phyloP scores from a whole-genome alignment of 2,329 filamentous ascomycete species.

The Aspergillus hiratsukae region DNA sequence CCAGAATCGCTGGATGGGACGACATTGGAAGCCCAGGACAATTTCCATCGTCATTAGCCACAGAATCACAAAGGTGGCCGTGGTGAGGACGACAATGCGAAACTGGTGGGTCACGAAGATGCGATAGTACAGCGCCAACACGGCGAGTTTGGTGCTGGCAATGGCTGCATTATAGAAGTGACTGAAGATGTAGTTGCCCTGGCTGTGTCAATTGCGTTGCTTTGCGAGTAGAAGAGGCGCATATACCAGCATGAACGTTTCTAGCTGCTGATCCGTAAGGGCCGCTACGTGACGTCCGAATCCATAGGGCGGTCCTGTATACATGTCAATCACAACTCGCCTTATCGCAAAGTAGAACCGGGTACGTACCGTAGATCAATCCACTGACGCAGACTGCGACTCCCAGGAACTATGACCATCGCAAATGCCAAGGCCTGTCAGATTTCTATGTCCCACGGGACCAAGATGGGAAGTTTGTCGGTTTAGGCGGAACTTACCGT shows the following conservation, averaged over 20 bases:
- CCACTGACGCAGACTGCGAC: conserved; percentile 11
- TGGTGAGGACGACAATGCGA: conserved; percentile 6
- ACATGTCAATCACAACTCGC: no score
- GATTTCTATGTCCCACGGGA: background rate
- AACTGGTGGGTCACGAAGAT: conserved; percentile 10
- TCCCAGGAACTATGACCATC: conserved; percentile 1
- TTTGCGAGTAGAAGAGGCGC: background rate
- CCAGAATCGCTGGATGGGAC: conserved; percentile 11
- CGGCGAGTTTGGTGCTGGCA: conserved; percentile 12
- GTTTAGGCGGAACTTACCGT: conserved; percentile 13
- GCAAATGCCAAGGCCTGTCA: background rate
- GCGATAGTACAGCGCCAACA: conserved; percentile 12
- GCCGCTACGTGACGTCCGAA: conserved; percentile 11
- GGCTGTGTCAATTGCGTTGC: background rate
- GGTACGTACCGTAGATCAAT: conserved; percentile 9
- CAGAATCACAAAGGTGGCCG: conserved; percentile 7
- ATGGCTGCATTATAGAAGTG: conserved; percentile 14
- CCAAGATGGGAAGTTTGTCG: background rate
- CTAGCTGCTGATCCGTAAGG: conserved; percentile 2
- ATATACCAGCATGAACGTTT: conserved; percentile 10
- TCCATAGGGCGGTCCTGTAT: conserved; percentile 11
- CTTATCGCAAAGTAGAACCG: no score
- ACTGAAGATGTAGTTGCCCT: conserved; percentile 16
- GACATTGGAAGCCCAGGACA: conserved; percentile 7
- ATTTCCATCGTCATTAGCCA: conserved; percentile 13